Conservation (phyloP, 192 early-diverging fungal species). For the Spinellus fusiger region DNA sequence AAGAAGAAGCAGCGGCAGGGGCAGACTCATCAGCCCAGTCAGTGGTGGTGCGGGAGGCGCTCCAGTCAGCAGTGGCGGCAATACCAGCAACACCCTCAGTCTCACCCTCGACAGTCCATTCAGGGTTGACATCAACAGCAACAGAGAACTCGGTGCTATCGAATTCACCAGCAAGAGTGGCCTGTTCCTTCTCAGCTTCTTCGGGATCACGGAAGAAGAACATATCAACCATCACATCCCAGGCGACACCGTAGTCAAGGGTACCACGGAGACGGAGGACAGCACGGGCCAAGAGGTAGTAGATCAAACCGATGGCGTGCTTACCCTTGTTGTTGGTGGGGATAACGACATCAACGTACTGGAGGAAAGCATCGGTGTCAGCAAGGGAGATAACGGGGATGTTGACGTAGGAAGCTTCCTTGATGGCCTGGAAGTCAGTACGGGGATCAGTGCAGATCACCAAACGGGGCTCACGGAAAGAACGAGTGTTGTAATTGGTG, state of each 20-base stretch:
- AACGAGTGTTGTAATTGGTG: constrained; percentile 99
- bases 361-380: constrained; percentile 95
- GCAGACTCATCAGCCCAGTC: constrained; percentile 28
- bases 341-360: constrained; percentile 96
- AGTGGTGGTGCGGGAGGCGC: constrained; percentile 8
- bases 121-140: constrained; percentile 34
- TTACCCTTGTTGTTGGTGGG: constrained; percentile 99
- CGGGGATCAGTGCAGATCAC: constrained; percentile 97
- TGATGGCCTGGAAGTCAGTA: constrained; percentile 97
- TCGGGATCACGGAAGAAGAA: constrained; percentile 99
- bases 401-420: constrained; percentile 99
- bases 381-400: constrained; percentile 99
- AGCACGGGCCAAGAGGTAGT: constrained; percentile 98
- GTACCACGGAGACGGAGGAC: constrained; percentile 96
- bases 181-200: constrained; percentile 91
- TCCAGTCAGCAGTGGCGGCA: constrained; percentile 35
- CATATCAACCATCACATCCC: constrained; percentile 99
- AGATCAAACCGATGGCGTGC: constrained; percentile 97
- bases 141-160: constrained; percentile 31
- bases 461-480: constrained; percentile 99
- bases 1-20: constrained; percentile 15
- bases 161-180: constrained; percentile 33
- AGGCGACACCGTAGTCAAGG: constrained; percentile 76
- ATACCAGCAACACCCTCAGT: constrained; percentile 31
- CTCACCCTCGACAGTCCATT: constrained; percentile 65